Conservation (phyloP, 257 asterid genomes). For the Thymus quinquecostatus region DNA sequence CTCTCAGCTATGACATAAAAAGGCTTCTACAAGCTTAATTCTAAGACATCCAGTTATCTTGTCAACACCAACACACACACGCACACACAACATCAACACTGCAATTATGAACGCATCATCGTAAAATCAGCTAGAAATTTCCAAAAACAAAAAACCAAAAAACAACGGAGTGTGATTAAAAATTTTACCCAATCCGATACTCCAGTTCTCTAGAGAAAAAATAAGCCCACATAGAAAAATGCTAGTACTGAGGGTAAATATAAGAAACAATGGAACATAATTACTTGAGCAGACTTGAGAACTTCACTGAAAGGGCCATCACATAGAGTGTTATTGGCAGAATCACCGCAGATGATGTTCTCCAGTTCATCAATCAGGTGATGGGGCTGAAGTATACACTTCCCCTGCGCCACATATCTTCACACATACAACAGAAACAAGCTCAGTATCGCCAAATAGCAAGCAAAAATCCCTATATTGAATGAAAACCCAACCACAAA, state of each 20-base stretch:
- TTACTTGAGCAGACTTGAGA: conserved; percentile 77
- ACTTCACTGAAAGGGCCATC: conserved; percentile 89
- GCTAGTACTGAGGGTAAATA: neutral
- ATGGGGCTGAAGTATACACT: conserved; percentile 91
- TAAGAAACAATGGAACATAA: neutral
- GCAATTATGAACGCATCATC: neutral
- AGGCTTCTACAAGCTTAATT: neutral
- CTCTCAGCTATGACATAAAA: neutral
- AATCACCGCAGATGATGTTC: conserved; percentile 52
- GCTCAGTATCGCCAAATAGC: neutral
- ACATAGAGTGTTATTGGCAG: conserved; percentile 48
- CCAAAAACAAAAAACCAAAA: too few relatives aligned
- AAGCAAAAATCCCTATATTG: neutral
- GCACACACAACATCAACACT: too few relatives aligned
- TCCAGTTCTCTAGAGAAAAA: neutral
- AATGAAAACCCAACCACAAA: neutral
- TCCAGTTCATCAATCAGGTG: conserved; percentile 84
- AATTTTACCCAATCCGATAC: neutral
- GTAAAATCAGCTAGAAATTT: neutral
- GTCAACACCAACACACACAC: neutral
- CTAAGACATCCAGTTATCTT: neutral
- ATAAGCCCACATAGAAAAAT: neutral
- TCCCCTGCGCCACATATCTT: conserved; percentile 97
- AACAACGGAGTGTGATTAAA: neutral
- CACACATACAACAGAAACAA: conserved; percentile 9